These are phyloP conservation scores for Cladosporium sp. DNA, from an alignment of 2,329 filamentous ascomycete genomes.

Conservation along the genomic window DNA sequence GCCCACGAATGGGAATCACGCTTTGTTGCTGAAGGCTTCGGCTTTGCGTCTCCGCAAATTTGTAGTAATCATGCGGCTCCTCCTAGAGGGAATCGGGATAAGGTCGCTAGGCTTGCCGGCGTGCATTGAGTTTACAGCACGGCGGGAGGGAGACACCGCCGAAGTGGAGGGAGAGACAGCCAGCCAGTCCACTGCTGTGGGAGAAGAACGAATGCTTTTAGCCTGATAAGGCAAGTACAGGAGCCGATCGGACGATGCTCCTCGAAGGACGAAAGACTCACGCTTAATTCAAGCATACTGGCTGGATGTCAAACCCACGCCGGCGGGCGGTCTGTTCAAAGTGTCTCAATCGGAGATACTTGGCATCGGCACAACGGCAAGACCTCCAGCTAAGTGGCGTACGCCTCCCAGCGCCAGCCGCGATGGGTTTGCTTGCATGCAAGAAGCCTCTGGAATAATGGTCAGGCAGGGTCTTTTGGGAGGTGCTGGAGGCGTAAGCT, in stretches of 20 bases:
- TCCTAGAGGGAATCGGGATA: conserved; percentile 5
- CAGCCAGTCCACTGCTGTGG: too few species aligned
- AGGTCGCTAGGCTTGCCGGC: not conserved
- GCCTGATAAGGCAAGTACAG: not conserved
- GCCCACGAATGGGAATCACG: conserved; percentile 7
- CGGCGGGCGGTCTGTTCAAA: conserved; percentile 2
- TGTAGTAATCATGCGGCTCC: conserved; percentile 10
- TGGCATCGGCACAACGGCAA: conserved; percentile 7
- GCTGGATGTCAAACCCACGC: not conserved
- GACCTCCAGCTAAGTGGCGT: conserved; percentile 6
- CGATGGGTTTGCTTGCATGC: too few species aligned
- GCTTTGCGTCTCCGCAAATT: too few species aligned
- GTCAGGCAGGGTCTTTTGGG: too few species aligned
- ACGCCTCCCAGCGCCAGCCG: conserved; percentile 11
- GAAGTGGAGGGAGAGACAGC: not conserved
- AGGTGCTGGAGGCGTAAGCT: not conserved
- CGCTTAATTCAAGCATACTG: conserved; percentile 10
- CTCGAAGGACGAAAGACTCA: too few species aligned
- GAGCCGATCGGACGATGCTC: not conserved
- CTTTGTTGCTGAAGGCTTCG: too few species aligned
- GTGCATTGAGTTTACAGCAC: too few species aligned
- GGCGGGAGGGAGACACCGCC: conserved; percentile 1
- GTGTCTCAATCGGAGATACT: not conserved
- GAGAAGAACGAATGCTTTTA: too few species aligned
- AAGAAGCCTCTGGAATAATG: not conserved